These are phyloP conservation scores for Dactylonectria estremocensis DNA, from an alignment of 2,329 filamentous ascomycete genomes.

Conservation along the genomic window DNA sequence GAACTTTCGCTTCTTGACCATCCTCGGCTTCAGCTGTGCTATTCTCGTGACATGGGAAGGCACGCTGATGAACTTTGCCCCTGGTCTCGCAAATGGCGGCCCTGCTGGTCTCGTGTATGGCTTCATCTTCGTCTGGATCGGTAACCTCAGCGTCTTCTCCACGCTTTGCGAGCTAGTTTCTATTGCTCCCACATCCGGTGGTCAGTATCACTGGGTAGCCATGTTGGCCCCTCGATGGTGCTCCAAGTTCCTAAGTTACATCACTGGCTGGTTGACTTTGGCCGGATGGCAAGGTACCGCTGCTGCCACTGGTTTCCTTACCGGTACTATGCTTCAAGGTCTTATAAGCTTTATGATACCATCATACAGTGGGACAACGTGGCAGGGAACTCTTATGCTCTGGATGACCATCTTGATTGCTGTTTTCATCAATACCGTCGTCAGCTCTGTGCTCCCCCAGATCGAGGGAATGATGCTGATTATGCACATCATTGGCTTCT, in stretches of 20 bases:
- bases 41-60: constrained; percentile 49
- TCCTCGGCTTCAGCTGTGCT: constrained; percentile 47
- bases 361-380: constrained; percentile 39
- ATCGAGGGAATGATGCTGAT: constrained; percentile 60
- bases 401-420: constrained; percentile 60
- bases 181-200: constrained; percentile 10
- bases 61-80: constrained; percentile 46
- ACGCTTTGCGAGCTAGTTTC: constrained; percentile 15
- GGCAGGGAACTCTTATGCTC: constrained; percentile 50
- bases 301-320: constrained; percentile 43
- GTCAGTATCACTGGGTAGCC: too few species aligned
- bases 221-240: constrained; percentile 3
- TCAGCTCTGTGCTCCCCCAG: constrained; percentile 50
- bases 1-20: constrained; percentile 46
- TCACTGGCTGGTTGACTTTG: constrained; percentile 46
- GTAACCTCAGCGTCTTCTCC: constrained; percentile 48
- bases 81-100: constrained; percentile 45
- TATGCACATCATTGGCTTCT: constrained; percentile 61
- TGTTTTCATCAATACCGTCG: constrained; percentile 55
- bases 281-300: constrained; percentile 48
- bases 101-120: constrained; percentile 61
- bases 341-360: constrained; percentile 40
- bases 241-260: constrained; percentile 30
- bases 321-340: constrained; percentile 48
- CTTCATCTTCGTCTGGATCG: constrained; percentile 64